Evolutionary conservation across 2,329 filamentous ascomycete genomes (phyloP).

Genomic region (Lachnellula arida): DNA sequence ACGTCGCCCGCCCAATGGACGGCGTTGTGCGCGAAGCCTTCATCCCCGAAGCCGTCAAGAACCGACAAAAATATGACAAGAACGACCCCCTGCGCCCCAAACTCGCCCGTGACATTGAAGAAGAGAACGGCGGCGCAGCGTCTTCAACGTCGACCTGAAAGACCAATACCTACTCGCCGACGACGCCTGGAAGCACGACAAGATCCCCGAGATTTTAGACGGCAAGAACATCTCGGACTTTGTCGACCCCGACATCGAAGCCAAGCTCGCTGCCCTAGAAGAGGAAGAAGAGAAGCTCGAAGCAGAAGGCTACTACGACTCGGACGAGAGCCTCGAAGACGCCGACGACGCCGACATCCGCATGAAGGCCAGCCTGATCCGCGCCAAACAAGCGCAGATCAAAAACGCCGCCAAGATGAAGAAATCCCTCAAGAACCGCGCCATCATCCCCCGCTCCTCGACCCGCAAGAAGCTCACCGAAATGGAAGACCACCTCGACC

Average conservation of each 20-base stretch:
- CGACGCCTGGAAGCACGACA: constrained; percentile 93
- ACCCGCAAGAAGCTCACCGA: constrained; percentile 78
- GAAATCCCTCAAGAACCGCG: constrained; percentile 95
- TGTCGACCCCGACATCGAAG: constrained; percentile 93
- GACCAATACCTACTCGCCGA: constrained; percentile 84
- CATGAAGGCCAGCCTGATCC: constrained; percentile 90
- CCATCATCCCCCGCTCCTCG: constrained; percentile 80
- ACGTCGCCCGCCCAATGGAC: constrained; percentile 90
- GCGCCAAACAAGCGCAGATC: constrained; percentile 89
- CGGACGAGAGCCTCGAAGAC: constrained; percentile 74
- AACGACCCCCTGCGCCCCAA: constrained; percentile 76
- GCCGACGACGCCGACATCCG: constrained; percentile 82
- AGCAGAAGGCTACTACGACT: constrained; percentile 89
- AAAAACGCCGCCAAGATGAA: constrained; percentile 92
- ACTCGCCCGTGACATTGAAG: constrained; percentile 83
- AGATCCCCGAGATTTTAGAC: constrained; percentile 88
- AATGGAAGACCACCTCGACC: constrained; percentile 80
- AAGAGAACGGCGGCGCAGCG: constrained; percentile 88
- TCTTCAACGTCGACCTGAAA: constrained; percentile 90
- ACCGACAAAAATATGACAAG: constrained; percentile 84
- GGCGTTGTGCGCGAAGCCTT: constrained; percentile 75
- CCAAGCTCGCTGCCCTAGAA: constrained; percentile 85
- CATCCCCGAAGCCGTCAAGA: constrained; percentile 80
- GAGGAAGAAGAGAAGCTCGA: constrained; percentile 93
- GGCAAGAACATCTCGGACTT: constrained; percentile 98